Percentiles rank a stretch among this genome's conserved stretches.
phyloP scores from a whole-genome alignment of 305 asterid genomes.

The Plantago coronopus region DNA sequence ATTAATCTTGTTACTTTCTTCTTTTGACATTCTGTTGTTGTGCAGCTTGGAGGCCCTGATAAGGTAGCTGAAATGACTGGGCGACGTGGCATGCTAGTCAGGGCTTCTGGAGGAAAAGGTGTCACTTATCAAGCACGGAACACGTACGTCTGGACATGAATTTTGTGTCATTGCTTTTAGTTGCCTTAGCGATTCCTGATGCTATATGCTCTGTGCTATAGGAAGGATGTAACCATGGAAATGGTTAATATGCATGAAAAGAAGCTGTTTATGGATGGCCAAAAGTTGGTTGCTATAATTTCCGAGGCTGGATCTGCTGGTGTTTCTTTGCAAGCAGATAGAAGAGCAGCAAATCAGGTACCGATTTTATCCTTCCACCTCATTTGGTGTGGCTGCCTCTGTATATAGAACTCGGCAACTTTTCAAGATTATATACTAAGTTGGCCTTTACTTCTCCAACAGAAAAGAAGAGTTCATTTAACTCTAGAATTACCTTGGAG shows the following conservation, averaged over 20 bases:
- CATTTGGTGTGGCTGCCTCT: not conserved
- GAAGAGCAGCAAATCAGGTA: constrained; percentile 97
- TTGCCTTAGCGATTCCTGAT: constrained; percentile 28
- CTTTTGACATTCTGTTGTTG: constrained; percentile 26
- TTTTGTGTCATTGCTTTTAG: constrained; percentile 17
- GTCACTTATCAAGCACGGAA: constrained; percentile 93
- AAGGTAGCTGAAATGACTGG: constrained; percentile 98
- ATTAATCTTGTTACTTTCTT: constrained; percentile 7
- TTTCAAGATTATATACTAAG: not conserved
- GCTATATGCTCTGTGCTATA: constrained; percentile 29
- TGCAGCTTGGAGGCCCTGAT: constrained; percentile 97
- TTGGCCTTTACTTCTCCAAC: constrained; percentile 27
- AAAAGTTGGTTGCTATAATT: constrained; percentile 85
- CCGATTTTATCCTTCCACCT: constrained; percentile 7
- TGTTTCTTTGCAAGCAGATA: constrained; percentile 99
- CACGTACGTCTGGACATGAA: constrained; percentile 61
- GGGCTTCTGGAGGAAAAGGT: constrained; percentile 88
- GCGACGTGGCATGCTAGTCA: constrained; percentile 93
- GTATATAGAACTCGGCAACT: not conserved
- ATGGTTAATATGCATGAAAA: constrained; percentile 99
- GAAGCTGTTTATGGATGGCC: constrained; percentile 90
- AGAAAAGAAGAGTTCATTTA: constrained; percentile 95
- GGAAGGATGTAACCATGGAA: constrained; percentile 96
- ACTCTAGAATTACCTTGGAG: constrained; percentile 99
- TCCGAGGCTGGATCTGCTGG: constrained; percentile 99